These are phyloP conservation scores for Suillus subluteus DNA, from an alignment of 768 basidiomycete species.

Conservation along the genomic window DNA sequence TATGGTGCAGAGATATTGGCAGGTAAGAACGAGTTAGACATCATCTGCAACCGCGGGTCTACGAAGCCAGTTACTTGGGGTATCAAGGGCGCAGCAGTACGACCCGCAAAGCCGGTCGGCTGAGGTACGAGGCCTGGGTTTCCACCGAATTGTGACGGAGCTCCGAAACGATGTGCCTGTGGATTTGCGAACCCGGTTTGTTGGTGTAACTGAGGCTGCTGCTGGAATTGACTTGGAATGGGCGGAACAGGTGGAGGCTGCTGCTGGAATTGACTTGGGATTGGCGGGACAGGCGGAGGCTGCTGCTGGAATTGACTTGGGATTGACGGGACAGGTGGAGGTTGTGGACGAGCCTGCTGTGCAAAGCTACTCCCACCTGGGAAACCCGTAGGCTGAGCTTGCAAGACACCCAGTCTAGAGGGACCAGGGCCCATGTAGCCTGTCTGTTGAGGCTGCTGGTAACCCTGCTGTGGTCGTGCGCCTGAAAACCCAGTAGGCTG, in stretches of 20 bases:
- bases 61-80: slow-evolving; percentile 81
- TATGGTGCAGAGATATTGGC: slow-evolving; percentile 63
- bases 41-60: slow-evolving; percentile 84
- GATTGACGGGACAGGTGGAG: slow-evolving; percentile 67
- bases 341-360: slow-evolving; percentile 48
- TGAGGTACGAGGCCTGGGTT: slow-evolving; percentile 20
- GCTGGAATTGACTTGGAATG: slow-evolving; percentile 35
- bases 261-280: slow-evolving; percentile 55
- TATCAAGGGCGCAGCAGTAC: slow-evolving; percentile 50
- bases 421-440: slow-evolving; percentile 45
- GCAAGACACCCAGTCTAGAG: slow-evolving; percentile 39
- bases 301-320: slow-evolving; percentile 53
- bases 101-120: slow-evolving; percentile 53
- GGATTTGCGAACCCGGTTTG: slow-evolving; percentile 56
- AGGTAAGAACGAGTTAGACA: slow-evolving; percentile 94
- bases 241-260: no score
- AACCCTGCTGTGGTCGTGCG: slow-evolving; percentile 29
- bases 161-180: slow-evolving; percentile 53
- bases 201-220: slow-evolving; percentile 45
- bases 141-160: slow-evolving; percentile 25
- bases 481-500: slow-evolving; percentile 64
- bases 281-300: slow-evolving; percentile 67
- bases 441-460: slow-evolving; percentile 38
- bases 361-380: slow-evolving; percentile 34
- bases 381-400: slow-evolving; percentile 59